Base-by-base conservation (phyloP, 1,284 basidiomycete species). In the Phaffia rhodozyma region DNA sequence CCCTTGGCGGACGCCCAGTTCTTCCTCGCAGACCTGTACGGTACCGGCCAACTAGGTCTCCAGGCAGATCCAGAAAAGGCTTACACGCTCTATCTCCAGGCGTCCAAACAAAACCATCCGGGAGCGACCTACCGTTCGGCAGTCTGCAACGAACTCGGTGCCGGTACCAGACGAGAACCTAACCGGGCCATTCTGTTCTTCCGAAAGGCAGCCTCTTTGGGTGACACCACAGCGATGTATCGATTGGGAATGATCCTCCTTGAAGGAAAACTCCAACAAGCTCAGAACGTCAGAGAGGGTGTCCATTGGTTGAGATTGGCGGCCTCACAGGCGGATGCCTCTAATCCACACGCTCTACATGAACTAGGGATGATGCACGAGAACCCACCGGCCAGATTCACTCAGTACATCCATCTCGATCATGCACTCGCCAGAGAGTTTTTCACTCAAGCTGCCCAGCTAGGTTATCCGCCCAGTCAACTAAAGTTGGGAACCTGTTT, bases 131-230 rank as follows among this genome's bases (percentile, higher is more conserved):
- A 98, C 74, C 88, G 96, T 55, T 93, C 97, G 38, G 96, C 93
- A 3, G 94, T 98, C 5, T 99, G 96, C 76, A 97, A 97, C 76
- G 96, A 98, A 76, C 90, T 98, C 65, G 96, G 96, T n/a, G 93
- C 92, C 0, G 96, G 96, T n/a, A 98, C 96, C 1, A 82, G 87
- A 68, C 82, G 86, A 66, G 94, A 98, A 72, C 85, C 86, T 1
- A 81, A 85, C 34, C 83, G 93, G 47, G 94, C 94, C 3, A 86
- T 93, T 53, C 85, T 93, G 20, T 97, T 99, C 75, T 98, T 97
- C 77, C 85, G 93, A 67, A 97, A 98, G 77, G 89, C 96, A 1
- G 91, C 91, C 2, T 91, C 91, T 0, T 78, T 98, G 38, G 93
- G 93, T 43, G 96, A 98, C 75, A 97, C 93, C 0, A 86, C 94